Base-by-base conservation (phyloP, 257 asterid genomes). In the Solanum clarkiae region DNA sequence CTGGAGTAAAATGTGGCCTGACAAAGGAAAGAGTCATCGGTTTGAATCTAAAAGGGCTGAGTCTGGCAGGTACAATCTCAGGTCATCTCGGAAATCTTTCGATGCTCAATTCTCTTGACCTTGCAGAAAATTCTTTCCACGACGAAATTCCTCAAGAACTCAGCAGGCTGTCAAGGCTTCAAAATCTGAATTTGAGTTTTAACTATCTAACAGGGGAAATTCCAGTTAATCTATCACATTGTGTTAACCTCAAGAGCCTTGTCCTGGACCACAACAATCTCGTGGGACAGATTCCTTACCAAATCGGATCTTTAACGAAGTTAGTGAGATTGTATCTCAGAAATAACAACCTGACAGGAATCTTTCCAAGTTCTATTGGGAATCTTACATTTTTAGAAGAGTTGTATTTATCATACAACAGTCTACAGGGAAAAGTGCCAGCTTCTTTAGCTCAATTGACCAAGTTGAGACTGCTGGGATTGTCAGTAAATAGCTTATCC, bases 271-370 rank as follows among this genome's bases (percentile, higher is more conserved):
- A 87, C 80, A 92, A 90, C 87, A 44, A 69, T 66, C 85, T 92
- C 63, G 85, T 15, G 70, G 88, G 87, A 53, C 68, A 16, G 13
- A 84, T 88, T 62, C 89, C 91, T 56, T 40, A 68, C 7, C 82
- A 68, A 17, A 82, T 88, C 40, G 88, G 88, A 32, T 84, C 77
- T 2, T 53, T 88, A 55, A n/a, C 84, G 15, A 83, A 80, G 85
- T 87, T 86, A 51, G 74, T 2, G 10, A 79, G 3, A 49, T 86
- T 86, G 86, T 74, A 88, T 84, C 85, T 92, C 49, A 89, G 86
- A 80, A 90, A 51, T 89, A 92, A 91, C 90, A 90, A 89, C 65
- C 87, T 92, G 51, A 88, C 91, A 62, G 95, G 95, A 85, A 82
- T 56, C 14, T 47, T 91, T n/a, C 94, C 93, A 11, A 80, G 87